Evolutionary conservation across 1,284 basidiomycete species (phyloP), one percentile per base, ranked within the genome.

Genomic region (Moesziomyces antarcticus): DNA sequence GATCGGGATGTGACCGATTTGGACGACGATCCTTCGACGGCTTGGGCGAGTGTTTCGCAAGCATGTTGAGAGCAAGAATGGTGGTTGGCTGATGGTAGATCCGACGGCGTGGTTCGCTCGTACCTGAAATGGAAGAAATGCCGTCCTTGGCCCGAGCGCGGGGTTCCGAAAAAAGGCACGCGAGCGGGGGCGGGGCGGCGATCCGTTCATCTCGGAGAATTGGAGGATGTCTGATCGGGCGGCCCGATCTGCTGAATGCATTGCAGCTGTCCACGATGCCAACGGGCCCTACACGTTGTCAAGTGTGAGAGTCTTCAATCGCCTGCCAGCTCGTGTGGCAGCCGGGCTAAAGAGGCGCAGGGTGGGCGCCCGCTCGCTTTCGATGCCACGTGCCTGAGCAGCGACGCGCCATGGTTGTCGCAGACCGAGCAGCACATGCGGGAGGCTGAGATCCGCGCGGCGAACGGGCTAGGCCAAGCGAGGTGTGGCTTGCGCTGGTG

Each of bases 401-500:
- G 6, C 5, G 35, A 1, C 5, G 6, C 5, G 35, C 3, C 5
- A 16, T 16, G 13, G 13, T 35, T 35, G 35, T 16, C 13, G 25
- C 25, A 27, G 6, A 40, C 13, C 16, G 37, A 40, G 14, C 37
- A 40, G 37, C 14, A 2, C 5, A 27, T n/a, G 25, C 53, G 44
- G 49, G 48, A 33, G 55, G 20, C 27, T 11, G 24, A 51, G 56
- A 56, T 52, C 48, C 56, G 21, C n/a, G 24, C 16, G n/a, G 47
- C 43, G 30, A 27, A n/a, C 30, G 30, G 13, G 13, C 14, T 11
- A 20, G 20, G 52, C 45, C 54, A 67, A 67, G 64, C 64, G 57
- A 67, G 46, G 57, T 67, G 57, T 67, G 57, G 64, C 57, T 13
- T 42, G 43, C 20, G 33, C 14, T 37, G 48, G 56, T 35, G 48